These are phyloP conservation scores for Yamadazyma blattariae DNA, from an alignment of 1,139 yeast genomes.

Conservation along the genomic window DNA sequence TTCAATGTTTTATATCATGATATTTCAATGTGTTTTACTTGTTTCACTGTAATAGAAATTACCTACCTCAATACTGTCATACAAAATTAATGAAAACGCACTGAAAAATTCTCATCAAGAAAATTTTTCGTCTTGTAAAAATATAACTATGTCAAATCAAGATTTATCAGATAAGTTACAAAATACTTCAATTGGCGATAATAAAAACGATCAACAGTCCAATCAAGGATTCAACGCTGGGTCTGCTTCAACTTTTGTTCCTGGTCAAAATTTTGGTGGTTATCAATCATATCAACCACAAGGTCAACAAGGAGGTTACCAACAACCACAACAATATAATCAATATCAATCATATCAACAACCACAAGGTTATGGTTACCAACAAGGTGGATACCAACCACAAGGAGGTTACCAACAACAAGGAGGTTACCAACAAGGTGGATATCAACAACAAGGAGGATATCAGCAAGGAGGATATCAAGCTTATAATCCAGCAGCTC, in stretches of 20 bases:
- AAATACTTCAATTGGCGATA: slow-evolving; percentile 38
- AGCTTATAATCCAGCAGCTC: slow-evolving; percentile 14
- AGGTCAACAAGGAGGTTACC: slow-evolving; percentile 15
- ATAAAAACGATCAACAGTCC: slow-evolving; percentile 10
- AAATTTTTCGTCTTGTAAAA: slow-evolving; percentile 7
- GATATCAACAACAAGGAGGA: slow-evolving; percentile 4
- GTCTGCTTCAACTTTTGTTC: slow-evolving; percentile 15
- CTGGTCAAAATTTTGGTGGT: slow-evolving; percentile 12
- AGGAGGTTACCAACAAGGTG: slow-evolving; percentile 5
- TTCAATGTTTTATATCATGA: no score
- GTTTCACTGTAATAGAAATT: no score
- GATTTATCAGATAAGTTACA: slow-evolving; percentile 57
- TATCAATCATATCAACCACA: slow-evolving; percentile 15
- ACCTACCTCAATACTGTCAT: no score
- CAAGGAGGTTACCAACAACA: slow-evolving; percentile 6
- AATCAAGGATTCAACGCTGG: slow-evolving; percentile 13
- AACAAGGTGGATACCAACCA: slow-evolving; percentile 9
- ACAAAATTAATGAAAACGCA: no score
- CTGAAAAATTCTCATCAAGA: slow-evolving; percentile 6
- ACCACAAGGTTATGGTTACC: slow-evolving; percentile 15
- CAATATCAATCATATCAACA: slow-evolving; percentile 7
- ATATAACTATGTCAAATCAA: slow-evolving; percentile 40
- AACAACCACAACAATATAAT: slow-evolving; percentile 12
- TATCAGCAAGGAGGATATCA: slow-evolving; percentile 9
- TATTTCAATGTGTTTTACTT: no score